Evolutionary conservation across 2,329 filamentous ascomycete species (phyloP).

Genomic region (Thelonectria discophora): DNA sequence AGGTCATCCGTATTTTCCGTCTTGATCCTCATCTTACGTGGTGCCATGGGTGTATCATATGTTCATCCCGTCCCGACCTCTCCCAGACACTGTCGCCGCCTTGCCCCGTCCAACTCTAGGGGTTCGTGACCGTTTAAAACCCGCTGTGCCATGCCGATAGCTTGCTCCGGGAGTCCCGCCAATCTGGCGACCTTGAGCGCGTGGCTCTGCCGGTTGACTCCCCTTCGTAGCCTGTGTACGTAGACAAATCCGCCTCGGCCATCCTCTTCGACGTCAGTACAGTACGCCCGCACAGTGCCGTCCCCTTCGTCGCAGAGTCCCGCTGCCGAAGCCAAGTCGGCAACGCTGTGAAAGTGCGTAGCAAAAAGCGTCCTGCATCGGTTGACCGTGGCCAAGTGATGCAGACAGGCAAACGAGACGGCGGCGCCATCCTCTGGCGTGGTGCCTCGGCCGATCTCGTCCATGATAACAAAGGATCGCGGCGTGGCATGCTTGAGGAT

Average conservation of each 20-base stretch:
- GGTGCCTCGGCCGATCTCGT: constrained; percentile 94
- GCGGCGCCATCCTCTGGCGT: constrained; percentile 92
- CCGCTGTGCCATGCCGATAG: constrained; percentile 71
- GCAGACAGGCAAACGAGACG: constrained; percentile 86
- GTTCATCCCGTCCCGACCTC: constrained; percentile 20
- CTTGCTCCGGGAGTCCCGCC: constrained; percentile 80
- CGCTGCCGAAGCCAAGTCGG: constrained; percentile 74
- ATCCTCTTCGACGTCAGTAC: constrained; percentile 87
- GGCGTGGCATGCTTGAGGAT: constrained; percentile 87
- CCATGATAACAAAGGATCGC: constrained; percentile 95
- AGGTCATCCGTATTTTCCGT: constrained; percentile 27
- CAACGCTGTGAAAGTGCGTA: constrained; percentile 90
- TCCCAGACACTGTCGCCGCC: constrained; percentile 6
- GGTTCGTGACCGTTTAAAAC: constrained; percentile 55
- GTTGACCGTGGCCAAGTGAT: constrained; percentile 83
- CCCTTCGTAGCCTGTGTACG: constrained; percentile 81
- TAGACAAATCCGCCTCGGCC: constrained; percentile 79
- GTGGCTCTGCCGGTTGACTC: constrained; percentile 87
- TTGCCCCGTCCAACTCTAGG: constrained; percentile 6
- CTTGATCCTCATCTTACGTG: constrained; percentile 22
- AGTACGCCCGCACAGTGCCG: constrained; percentile 74
- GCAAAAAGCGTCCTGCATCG: constrained; percentile 86
- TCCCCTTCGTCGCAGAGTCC: constrained; percentile 50
- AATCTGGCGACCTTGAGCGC: constrained; percentile 93
- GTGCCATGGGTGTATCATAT: constrained; percentile 30